These are phyloP conservation scores for Aspergillus tubingensis DNA, from an alignment of 2,329 filamentous ascomycete genomes.

Conservation along the genomic window DNA sequence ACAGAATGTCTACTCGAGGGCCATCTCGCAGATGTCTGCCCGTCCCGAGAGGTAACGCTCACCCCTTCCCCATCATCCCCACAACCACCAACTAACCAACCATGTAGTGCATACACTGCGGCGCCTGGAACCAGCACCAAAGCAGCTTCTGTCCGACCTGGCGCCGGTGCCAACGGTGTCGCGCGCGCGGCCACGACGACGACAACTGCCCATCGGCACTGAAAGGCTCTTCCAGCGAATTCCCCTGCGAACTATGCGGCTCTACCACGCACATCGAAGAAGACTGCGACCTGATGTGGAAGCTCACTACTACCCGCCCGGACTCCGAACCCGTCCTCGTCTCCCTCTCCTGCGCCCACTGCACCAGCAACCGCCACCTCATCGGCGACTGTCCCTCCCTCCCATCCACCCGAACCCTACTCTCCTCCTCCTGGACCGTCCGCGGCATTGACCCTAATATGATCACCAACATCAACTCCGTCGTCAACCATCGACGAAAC, in stretches of 20 bases:
- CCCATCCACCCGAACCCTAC: slow-evolving; percentile 27
- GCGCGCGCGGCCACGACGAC: slow-evolving; percentile 61
- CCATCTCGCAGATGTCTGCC: slow-evolving; percentile 47
- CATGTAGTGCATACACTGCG: slow-evolving; percentile 46
- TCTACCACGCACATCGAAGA: slow-evolving; percentile 59
- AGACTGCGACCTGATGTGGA: slow-evolving; percentile 63
- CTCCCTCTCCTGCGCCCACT: slow-evolving; percentile 48
- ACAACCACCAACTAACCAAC: neutral
- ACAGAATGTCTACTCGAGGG: slow-evolving; percentile 45
- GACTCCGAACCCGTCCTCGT: slow-evolving; percentile 37
- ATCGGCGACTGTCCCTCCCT: slow-evolving; percentile 45
- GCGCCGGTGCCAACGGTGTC: slow-evolving; percentile 57
- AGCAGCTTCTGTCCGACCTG: slow-evolving; percentile 43
- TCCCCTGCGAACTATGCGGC: slow-evolving; percentile 63
- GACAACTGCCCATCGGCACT: slow-evolving; percentile 60
- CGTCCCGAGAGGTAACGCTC: slow-evolving; percentile 43
- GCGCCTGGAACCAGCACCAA: slow-evolving; percentile 43
- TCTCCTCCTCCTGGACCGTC: slow-evolving; percentile 43
- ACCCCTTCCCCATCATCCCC: neutral
- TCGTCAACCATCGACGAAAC: slow-evolving; percentile 13
- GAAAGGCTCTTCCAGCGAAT: slow-evolving; percentile 53
- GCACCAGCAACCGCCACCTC: slow-evolving; percentile 46
- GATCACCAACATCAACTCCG: slow-evolving; percentile 43
- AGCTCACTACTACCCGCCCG: slow-evolving; percentile 30
- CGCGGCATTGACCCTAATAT: slow-evolving; percentile 38